Base-by-base conservation (phyloP, 768 basidiomycete species). In the Exsudoporus frostii region DNA sequence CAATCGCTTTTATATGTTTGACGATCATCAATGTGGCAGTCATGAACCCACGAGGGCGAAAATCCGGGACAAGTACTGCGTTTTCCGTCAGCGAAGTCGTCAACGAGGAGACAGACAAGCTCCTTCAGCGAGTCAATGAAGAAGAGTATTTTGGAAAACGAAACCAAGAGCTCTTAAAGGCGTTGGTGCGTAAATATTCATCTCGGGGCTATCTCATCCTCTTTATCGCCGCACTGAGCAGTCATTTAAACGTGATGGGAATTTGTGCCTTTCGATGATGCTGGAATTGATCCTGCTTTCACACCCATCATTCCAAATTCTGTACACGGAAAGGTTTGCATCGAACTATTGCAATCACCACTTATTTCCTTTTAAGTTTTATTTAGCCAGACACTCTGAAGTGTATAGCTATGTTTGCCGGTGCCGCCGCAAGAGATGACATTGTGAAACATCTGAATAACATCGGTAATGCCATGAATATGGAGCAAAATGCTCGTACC, bases 221-320 rank as follows among this genome's bases (percentile, higher is more conserved):
- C 17, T n/a, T 45, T 10, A 45, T 11, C 7, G 7, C 11, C 4
- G 7, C 19, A 15, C 32, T 11, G 5, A 39, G n/a, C 19, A 52
- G 51, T 49, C 30, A 17, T 50, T 49, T 2, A 52, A 33, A 50
- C 54, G 44, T 19, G 54, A 55, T 24, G 54, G 51, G 17, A n/a
- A 45, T 55, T 55, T 17, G 0, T 0, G 22, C 54, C 52, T 20
- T 55, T 41, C 29, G 1, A 46, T 5, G 1, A 11, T 1, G 1
- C 0, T 27, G 51, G 47, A 27, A 20, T 41, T n/a, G 0, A 1
- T n/a, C 47, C 51, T 32, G 9, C 13, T 25, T 30, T 52, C 0
- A 30, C n/a, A 0, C 38, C 41, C 24, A 43, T 55, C 22, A 32
- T 55, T 27, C 40, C 54, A n/a, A 25, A 25, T 5, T 36, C 53